A percentile compares a stretch with the other conserved stretches of the same genome.
Evolutionary conservation across 2,329 filamentous ascomycete species (phyloP).

Genomic region (Pyricularia grisea): DNA sequence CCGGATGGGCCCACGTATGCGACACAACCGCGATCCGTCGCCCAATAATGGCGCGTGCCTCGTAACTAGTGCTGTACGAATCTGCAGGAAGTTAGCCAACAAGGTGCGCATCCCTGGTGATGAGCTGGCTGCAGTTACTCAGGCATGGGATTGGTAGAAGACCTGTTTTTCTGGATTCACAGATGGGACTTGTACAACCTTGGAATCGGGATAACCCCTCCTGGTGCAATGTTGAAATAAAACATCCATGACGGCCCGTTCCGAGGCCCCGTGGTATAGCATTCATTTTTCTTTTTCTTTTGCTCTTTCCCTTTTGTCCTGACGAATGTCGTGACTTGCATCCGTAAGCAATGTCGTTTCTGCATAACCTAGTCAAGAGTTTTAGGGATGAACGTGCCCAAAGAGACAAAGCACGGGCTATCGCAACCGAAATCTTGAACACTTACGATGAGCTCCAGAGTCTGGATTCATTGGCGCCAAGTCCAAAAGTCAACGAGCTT

Average conservation of each 20-base stretch:
- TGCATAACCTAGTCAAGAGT: neutral
- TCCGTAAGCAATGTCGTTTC: neutral
- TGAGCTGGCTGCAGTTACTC: neutral
- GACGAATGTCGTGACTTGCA: neutral
- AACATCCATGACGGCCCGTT: neutral
- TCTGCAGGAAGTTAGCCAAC: neutral
- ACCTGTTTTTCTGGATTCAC: neutral
- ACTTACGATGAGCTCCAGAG: neutral
- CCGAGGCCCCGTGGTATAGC: neutral
- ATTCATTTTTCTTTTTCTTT: neutral
- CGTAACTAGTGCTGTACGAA: neutral
- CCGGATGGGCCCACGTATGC: neutral
- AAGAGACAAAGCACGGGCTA: neutral
- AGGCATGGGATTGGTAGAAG: neutral
- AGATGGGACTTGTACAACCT: neutral
- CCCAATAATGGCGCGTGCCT: neutral
- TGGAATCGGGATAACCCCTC: neutral
- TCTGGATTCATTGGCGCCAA: neutral
- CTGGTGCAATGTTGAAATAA: neutral
- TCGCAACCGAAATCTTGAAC: neutral
- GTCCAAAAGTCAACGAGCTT: neutral
- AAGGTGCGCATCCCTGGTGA: neutral
- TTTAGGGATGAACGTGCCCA: neutral
- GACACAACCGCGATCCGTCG: neutral
- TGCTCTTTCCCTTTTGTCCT: neutral